These are phyloP conservation scores for Russula ochroleuca DNA, from an alignment of 768 basidiomycete species.

Conservation along the genomic window DNA sequence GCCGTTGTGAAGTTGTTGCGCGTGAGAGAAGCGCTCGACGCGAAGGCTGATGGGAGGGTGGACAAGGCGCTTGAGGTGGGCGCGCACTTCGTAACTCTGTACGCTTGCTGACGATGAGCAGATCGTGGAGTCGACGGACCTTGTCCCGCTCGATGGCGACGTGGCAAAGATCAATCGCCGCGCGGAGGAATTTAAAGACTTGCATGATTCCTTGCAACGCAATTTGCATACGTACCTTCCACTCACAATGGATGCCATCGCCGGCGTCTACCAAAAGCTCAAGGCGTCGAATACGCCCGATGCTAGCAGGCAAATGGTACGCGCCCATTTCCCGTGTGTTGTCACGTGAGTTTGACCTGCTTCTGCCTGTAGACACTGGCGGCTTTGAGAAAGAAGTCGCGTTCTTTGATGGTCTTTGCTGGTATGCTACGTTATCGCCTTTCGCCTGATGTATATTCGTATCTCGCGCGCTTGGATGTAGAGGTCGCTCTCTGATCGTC, in stretches of 20 bases:
- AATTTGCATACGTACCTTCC: constrained; percentile 87
- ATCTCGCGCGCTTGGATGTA: constrained; percentile 79
- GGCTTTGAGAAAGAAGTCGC: constrained; percentile 69
- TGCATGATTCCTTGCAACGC: constrained; percentile 81
- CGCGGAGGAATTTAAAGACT: constrained; percentile 84
- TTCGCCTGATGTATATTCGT: constrained; percentile 86
- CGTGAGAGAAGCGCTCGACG: constrained; percentile 76
- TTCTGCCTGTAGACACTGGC: constrained; percentile 54
- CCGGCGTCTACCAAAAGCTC: constrained; percentile 70
- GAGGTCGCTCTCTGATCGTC: constrained; percentile 64
- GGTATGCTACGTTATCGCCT: constrained; percentile 85
- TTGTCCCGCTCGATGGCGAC: constrained; percentile 85
- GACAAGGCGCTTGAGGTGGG: constrained; percentile 82
- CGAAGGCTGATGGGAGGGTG: constrained; percentile 63
- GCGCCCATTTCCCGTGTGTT: constrained; percentile 31
- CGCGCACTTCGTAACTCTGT: constrained; percentile 22
- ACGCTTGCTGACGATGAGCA: constrained; percentile 33
- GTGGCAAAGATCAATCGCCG: constrained; percentile 78
- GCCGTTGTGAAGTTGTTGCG: constrained; percentile 70
- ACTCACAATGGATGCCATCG: constrained; percentile 89
- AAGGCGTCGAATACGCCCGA: constrained; percentile 72
- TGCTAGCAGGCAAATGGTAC: constrained; percentile 69
- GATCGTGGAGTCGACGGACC: constrained; percentile 82
- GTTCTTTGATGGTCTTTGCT: constrained; percentile 84
- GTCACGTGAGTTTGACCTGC: constrained; percentile 28